A percentile compares a stretch with the other conserved stretches of the same genome.
These are phyloP conservation scores for Allium fistulosum DNA, from an alignment of 106 monocot species.

Conservation along the genomic window DNA sequence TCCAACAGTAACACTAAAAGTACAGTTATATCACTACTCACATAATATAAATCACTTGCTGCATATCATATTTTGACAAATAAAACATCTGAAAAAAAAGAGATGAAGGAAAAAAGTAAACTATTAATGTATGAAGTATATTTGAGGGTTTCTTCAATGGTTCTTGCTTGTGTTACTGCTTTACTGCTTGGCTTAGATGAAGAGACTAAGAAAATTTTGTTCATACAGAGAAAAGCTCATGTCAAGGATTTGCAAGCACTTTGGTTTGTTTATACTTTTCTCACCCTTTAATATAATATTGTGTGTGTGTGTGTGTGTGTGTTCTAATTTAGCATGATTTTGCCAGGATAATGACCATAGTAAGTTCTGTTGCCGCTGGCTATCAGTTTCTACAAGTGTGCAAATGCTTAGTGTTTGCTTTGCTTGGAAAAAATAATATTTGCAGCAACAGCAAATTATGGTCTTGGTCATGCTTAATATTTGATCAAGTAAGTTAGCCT, in stretches of 20 bases:
- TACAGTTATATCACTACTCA: no score
- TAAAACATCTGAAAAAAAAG: no score
- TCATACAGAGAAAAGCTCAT: constrained; percentile 32
- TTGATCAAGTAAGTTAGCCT: constrained; percentile 41
- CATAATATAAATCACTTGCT: no score
- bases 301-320: not conserved
- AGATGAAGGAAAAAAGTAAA: not conserved
- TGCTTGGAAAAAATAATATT: not conserved
- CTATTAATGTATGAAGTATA: constrained; percentile 16
- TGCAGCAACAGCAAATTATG: constrained; percentile 4
- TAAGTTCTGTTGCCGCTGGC: constrained; percentile 24
- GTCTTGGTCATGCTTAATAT: constrained; percentile 26
- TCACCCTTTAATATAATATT: not conserved
- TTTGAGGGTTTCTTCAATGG: constrained; percentile 23
- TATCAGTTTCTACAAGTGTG: constrained; percentile 26
- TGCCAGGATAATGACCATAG: constrained; percentile 32
- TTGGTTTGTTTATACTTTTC: constrained; percentile 11
- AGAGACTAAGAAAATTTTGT: constrained; percentile 38
- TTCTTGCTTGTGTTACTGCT: constrained; percentile 23
- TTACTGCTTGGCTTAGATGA: constrained; percentile 26
- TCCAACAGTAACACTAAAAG: no score
- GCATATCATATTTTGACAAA: no score
- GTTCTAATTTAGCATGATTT: not conserved
- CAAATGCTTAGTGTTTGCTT: constrained; percentile 5
- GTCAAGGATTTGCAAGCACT: constrained; percentile 31